These are phyloP conservation scores for Aureobasidium sp. DNA, from an alignment of 2,329 filamentous ascomycete genomes.

Conservation along the genomic window DNA sequence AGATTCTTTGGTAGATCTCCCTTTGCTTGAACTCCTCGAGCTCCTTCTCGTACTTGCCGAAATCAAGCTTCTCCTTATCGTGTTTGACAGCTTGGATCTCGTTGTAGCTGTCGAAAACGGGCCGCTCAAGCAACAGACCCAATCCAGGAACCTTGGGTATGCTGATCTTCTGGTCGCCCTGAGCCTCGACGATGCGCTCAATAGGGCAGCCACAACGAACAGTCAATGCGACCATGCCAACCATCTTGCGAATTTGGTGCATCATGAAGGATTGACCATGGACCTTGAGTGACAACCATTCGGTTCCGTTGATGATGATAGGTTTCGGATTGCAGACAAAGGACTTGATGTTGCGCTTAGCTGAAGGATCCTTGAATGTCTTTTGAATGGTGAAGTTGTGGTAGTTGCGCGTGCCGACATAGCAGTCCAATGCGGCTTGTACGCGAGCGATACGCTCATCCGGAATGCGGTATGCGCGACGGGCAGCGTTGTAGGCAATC, in stretches of 20 bases:
- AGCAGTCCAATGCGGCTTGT: conserved; percentile 66
- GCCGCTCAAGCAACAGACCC: conserved; percentile 79
- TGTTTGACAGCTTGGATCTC: conserved; percentile 58
- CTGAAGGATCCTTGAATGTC: conserved; percentile 68
- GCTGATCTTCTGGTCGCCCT: conserved; percentile 63
- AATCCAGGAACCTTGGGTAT: conserved; percentile 92
- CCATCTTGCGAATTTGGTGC: conserved; percentile 99
- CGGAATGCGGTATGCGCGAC: conserved; percentile 77
- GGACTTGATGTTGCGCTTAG: conserved; percentile 86
- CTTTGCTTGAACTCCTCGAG: conserved; percentile 85
- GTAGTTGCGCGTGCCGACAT: conserved; percentile 81
- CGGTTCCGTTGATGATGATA: conserved; percentile 48
- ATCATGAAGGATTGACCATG: conserved; percentile 99
- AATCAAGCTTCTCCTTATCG: conserved; percentile 65
- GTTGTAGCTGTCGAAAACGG: conserved; percentile 89
- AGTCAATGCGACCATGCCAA: conserved; percentile 79
- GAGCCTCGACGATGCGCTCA: conserved; percentile 65
- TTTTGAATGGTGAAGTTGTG: conserved; percentile 98
- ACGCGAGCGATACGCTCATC: conserved; percentile 64
- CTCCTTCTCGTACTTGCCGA: conserved; percentile 66
- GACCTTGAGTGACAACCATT: conserved; percentile 93
- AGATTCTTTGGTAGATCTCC: conserved; percentile 89
- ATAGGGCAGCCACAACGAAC: conserved; percentile 76
- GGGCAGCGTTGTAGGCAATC: conserved; percentile 71
- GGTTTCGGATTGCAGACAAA: conserved; percentile 72